Percentiles rank a stretch among this genome's conserved stretches.
Evolutionary conservation across 2,329 filamentous ascomycete species (phyloP).

Genomic region (Penicillium sp.): DNA sequence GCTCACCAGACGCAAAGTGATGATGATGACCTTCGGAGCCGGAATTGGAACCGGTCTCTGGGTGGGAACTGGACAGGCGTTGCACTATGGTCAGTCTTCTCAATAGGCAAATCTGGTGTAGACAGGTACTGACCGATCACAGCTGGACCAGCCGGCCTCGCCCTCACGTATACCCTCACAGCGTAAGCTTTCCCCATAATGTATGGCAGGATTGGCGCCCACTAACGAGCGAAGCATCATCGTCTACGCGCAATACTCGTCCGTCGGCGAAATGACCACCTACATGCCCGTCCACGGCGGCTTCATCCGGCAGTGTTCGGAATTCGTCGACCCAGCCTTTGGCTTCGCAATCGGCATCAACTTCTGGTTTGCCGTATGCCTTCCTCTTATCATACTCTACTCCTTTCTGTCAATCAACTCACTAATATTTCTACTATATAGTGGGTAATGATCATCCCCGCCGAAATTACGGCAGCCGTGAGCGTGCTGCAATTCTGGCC

Average conservation of each 20-base stretch:
- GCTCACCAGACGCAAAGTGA: conserved; percentile 40
- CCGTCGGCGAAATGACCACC: conserved; percentile 37
- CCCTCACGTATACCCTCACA: conserved; percentile 39
- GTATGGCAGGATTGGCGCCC: background rate
- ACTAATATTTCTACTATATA: background rate
- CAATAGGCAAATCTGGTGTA: background rate
- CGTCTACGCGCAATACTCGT: conserved; percentile 39
- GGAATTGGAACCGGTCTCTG: conserved; percentile 43
- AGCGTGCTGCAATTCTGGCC: conserved; percentile 41
- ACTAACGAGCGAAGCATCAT: conserved; percentile 30
- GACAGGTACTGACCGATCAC: background rate
- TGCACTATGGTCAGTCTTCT: conserved; percentile 33
- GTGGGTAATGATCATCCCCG: conserved; percentile 26
- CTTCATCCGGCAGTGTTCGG: conserved; percentile 38
- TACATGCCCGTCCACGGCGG: conserved; percentile 41
- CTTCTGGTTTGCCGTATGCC: conserved; percentile 37
- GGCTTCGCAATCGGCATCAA: conserved; percentile 42
- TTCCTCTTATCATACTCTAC: background rate
- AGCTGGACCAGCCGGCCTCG: conserved; percentile 40
- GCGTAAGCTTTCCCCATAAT: conserved; percentile 25
- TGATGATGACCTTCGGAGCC: conserved; percentile 46
- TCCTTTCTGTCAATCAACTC: conserved; percentile 24
- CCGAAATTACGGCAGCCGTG: conserved; percentile 42
- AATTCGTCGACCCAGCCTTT: conserved; percentile 35
- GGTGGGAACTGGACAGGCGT: conserved; percentile 43